phyloP scores from a whole-genome alignment of 2,329 filamentous ascomycete species.

The Pseudogymnoascus sp. region DNA sequence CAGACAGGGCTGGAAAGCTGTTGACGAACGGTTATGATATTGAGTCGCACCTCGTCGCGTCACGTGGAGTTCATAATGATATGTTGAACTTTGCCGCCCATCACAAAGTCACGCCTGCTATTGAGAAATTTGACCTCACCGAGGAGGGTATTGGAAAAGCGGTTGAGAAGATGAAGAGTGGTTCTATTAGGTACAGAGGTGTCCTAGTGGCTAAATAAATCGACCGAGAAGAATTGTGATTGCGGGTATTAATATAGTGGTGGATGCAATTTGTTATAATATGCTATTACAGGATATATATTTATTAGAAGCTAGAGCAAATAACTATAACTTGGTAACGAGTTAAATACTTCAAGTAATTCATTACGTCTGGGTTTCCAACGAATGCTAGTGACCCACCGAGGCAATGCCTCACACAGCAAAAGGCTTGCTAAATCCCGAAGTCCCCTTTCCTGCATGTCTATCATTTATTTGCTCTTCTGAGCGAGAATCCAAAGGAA shows the following conservation, averaged over 20 bases:
- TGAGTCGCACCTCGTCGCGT: constrained; percentile 15
- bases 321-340: neutral
- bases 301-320: neutral
- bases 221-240: neutral
- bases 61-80: constrained; percentile 14
- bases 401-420: neutral
- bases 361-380: neutral
- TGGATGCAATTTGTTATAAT: neutral
- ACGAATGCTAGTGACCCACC: too few species aligned
- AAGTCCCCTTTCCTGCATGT: neutral
- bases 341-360: neutral
- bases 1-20: neutral
- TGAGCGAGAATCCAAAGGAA: constrained; percentile 14
- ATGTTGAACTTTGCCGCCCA: constrained; percentile 19
- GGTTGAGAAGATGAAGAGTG: constrained; percentile 16
- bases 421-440: neutral
- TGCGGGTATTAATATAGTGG: neutral
- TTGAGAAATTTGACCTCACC: constrained; percentile 17
- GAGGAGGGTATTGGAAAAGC: constrained; percentile 14
- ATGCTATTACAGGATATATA: neutral
- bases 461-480: constrained; percentile 1
- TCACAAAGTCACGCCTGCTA: constrained; percentile 15
- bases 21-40: constrained; percentile 18
- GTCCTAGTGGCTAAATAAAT: constrained; percentile 13
- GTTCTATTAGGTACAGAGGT: constrained; percentile 18